These are phyloP conservation scores for Sanghuangporus weigelae DNA, from an alignment of 1,284 basidiomycete genomes.

Conservation along the genomic window DNA sequence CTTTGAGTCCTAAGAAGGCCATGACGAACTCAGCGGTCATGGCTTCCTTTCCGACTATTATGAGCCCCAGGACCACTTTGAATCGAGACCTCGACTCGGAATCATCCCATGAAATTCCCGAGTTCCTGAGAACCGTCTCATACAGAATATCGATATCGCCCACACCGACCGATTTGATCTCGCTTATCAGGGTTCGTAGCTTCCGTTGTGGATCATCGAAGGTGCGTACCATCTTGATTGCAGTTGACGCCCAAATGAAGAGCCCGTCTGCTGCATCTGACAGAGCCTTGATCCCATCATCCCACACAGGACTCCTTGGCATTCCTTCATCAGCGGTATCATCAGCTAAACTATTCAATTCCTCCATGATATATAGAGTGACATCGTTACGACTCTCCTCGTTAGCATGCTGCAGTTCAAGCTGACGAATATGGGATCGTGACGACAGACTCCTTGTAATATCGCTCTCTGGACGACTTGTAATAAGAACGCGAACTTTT, in stretches of 20 bases:
- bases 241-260: constrained; percentile 8
- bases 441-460: not conserved
- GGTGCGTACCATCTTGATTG: not conserved
- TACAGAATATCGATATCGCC: too few relatives aligned
- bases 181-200: too few relatives aligned
- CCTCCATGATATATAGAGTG: not conserved
- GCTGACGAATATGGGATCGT: not conserved
- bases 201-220: not conserved
- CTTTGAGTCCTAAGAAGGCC: not conserved
- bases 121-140: too few relatives aligned
- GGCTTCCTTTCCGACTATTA: not conserved
- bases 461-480: constrained; percentile 5
- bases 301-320: too few relatives aligned
- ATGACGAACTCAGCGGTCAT: not conserved
- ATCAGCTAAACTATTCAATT: too few relatives aligned
- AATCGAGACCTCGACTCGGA: too few relatives aligned
- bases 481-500: constrained; percentile 3
- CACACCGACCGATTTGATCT: too few relatives aligned
- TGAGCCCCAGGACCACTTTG: not conserved
- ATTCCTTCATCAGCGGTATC: too few relatives aligned
- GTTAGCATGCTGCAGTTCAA: not conserved
- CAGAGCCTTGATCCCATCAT: not conserved
- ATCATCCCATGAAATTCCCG: too few relatives aligned
- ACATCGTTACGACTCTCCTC: not conserved
- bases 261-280: not conserved